These are phyloP conservation scores for Hyaloscypha variabilis DNA, from an alignment of 495 filamentous ascomycete species.

Conservation along the genomic window DNA sequence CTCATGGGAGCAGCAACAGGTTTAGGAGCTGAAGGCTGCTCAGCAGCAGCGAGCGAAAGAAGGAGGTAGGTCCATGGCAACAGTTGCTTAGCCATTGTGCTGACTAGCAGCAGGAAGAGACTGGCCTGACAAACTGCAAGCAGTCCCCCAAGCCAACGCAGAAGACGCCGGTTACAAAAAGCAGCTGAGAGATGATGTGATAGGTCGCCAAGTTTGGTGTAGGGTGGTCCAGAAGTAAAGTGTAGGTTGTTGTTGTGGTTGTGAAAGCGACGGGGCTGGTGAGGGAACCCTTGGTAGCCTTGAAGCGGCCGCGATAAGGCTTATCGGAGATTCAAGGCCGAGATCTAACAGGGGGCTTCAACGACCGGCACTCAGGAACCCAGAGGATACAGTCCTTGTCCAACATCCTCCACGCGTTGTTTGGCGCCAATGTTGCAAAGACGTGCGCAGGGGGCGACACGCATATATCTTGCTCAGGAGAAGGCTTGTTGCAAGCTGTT, in stretches of 20 bases:
- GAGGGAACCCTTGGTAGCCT: not conserved
- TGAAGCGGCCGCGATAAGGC: not conserved
- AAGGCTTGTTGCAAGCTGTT: not conserved
- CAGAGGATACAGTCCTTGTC: too few species aligned
- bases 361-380: too few species aligned
- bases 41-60: slow-evolving; percentile 44
- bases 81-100: slow-evolving; percentile 32
- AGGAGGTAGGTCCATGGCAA: slow-evolving; percentile 15
- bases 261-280: not conserved
- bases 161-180: too few species aligned
- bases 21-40: slow-evolving; percentile 78
- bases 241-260: not conserved
- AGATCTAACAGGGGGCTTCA: too few species aligned
- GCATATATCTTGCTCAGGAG: not conserved
- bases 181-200: not conserved
- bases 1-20: slow-evolving; percentile 84
- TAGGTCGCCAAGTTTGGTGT: not conserved
- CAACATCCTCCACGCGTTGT: not conserved
- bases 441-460: not conserved
- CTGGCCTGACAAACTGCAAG: not conserved
- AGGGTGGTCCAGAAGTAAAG: not conserved
- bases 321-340: not conserved
- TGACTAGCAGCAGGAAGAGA: not conserved
- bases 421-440: not conserved
- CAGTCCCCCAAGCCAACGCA: too few species aligned